Conservation (phyloP, 257 asterid genomes). For the Penstemon eatonii region DNA sequence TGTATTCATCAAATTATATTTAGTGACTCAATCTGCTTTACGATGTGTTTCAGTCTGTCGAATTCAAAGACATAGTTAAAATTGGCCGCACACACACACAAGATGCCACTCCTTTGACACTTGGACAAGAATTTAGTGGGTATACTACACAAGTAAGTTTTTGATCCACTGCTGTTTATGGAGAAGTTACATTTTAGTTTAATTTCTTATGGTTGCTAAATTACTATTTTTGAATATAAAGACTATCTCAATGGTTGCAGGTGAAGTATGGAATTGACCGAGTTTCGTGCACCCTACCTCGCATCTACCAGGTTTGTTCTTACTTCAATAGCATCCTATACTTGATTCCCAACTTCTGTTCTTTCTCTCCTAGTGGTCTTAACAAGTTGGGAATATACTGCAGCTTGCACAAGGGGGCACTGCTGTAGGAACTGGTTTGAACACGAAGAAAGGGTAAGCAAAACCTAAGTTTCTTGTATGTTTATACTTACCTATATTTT, state of each 20-base stretch:
- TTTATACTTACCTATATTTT: slow-evolving; percentile 6
- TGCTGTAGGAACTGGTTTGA: slow-evolving; percentile 97
- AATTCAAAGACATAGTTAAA: slow-evolving; percentile 86
- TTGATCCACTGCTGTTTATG: slow-evolving; percentile 11
- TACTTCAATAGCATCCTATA: slow-evolving; percentile 10
- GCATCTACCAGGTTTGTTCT: slow-evolving; percentile 74
- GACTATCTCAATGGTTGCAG: slow-evolving; percentile 40
- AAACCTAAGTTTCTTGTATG: slow-evolving; percentile 20
- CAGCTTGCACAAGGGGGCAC: slow-evolving; percentile 99
- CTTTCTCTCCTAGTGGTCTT: slow-evolving; percentile 30
- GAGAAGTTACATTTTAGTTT: no score
- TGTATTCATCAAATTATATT: slow-evolving; percentile 16
- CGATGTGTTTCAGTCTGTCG: slow-evolving; percentile 56
- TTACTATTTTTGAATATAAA: neutral
- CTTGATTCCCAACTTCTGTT: slow-evolving; percentile 24
- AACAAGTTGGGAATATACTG: slow-evolving; percentile 35
- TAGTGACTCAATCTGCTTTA: slow-evolving; percentile 10
- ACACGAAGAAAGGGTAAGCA: slow-evolving; percentile 89
- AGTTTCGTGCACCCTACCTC: slow-evolving; percentile 85
- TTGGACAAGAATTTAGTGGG: slow-evolving; percentile 98
- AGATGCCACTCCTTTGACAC: slow-evolving; percentile 98
- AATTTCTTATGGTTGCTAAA: no score
- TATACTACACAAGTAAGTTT: slow-evolving; percentile 87
- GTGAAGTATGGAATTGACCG: slow-evolving; percentile 92
- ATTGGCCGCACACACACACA: slow-evolving; percentile 99